Percentiles rank a stretch among this genome's conserved stretches.
These are phyloP conservation scores for Posidonia australis DNA, from an alignment of 106 monocot species.

Conservation along the genomic window DNA sequence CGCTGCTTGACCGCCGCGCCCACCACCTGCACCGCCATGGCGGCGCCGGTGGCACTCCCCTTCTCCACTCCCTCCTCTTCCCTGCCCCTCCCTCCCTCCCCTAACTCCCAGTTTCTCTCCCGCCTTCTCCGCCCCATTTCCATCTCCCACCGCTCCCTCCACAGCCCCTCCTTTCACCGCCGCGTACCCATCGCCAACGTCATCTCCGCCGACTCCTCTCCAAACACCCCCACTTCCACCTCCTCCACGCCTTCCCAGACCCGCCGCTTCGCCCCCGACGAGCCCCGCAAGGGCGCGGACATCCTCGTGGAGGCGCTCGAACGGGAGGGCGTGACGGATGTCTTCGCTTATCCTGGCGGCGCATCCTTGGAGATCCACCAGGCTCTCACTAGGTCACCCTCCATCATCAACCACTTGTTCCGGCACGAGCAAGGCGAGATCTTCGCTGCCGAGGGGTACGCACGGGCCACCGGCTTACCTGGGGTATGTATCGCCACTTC, in stretches of 20 bases:
- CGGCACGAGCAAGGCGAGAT: constrained; percentile 92
- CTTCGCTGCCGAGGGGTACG: constrained; percentile 75
- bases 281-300: constrained; percentile 84
- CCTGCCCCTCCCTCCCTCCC: background rate
- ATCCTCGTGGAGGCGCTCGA: constrained; percentile 88
- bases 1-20: no score
- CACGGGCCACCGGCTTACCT: constrained; percentile 64
- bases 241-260: background rate
- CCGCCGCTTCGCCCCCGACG: constrained; percentile 25
- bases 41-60: background rate
- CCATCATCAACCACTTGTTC: constrained; percentile 64
- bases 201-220: constrained; percentile 2
- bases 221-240: background rate
- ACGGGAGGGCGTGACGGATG: constrained; percentile 60
- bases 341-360: constrained; percentile 88
- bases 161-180: background rate
- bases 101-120: background rate
- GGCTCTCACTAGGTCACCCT: constrained; percentile 69
- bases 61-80: background rate
- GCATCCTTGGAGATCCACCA: constrained; percentile 99
- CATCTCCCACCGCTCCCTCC: background rate
- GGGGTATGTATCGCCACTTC: constrained; percentile 96
- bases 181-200: background rate
- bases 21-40: background rate
- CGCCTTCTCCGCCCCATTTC: background rate